These are phyloP conservation scores for Chaetomidium leptoderma DNA, from an alignment of 495 filamentous ascomycete genomes.

Conservation along the genomic window DNA sequence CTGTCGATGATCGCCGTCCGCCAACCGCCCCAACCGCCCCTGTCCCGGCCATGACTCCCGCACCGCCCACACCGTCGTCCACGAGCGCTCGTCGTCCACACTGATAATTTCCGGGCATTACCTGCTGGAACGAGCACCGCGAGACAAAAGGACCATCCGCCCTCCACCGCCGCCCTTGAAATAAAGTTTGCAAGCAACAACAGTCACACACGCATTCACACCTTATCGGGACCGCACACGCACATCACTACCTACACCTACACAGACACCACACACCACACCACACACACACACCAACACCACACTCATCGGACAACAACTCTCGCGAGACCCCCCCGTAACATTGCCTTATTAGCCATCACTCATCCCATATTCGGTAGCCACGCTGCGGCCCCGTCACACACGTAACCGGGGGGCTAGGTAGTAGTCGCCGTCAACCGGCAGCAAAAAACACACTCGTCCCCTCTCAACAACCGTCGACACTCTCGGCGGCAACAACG, in stretches of 20 bases:
- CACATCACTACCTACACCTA: not conserved
- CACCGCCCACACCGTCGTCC: conserved; percentile 19
- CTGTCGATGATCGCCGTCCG: conserved; percentile 2
- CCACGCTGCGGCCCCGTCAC: too few relatives aligned
- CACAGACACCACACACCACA: not conserved
- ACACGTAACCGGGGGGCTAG: too few relatives aligned
- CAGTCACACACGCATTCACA: not conserved
- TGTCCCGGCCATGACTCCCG: conserved; percentile 26
- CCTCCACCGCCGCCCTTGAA: conserved; percentile 10
- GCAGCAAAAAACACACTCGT: not conserved
- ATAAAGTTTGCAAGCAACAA: conserved; percentile 16
- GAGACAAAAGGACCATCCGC: conserved; percentile 23
- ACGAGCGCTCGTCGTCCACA: too few relatives aligned
- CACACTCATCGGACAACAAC: too few relatives aligned
- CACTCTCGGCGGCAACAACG: too few relatives aligned
- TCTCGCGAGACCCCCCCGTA: too few relatives aligned
- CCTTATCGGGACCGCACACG: too few relatives aligned
- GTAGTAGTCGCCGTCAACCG: not conserved
- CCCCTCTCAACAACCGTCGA: too few relatives aligned
- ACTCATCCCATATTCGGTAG: too few relatives aligned
- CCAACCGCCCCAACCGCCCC: conserved; percentile 18
- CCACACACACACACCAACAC: not conserved
- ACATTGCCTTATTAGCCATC: too few relatives aligned
- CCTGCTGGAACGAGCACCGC: conserved; percentile 29
- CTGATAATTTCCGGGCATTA: conserved; percentile 32